phyloP scores from a whole-genome alignment of 2,329 filamentous ascomycete genomes.

The Aspergillus quadricinctus region DNA sequence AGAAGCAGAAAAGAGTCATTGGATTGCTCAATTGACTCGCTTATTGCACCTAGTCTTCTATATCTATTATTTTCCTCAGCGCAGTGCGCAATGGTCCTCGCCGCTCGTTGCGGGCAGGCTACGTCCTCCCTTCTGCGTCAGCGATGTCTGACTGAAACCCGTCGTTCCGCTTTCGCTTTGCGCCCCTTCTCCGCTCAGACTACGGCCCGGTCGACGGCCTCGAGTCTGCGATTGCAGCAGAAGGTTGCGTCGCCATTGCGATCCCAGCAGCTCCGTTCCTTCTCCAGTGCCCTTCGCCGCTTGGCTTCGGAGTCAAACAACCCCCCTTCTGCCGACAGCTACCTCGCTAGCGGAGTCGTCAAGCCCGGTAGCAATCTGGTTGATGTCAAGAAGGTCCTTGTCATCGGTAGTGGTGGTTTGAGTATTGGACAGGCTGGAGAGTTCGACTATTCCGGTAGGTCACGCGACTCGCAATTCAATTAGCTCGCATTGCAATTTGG shows the following conservation, averaged over 20 bases:
- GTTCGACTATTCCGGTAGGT: slow-evolving; percentile 95
- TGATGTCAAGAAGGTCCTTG: slow-evolving; percentile 92
- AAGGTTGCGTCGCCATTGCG: slow-evolving; percentile 34
- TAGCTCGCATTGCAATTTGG: not conserved
- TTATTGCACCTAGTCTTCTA: not conserved
- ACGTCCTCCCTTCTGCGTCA: slow-evolving; percentile 39
- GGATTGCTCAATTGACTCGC: slow-evolving; percentile 13
- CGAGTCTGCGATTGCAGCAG: slow-evolving; percentile 34
- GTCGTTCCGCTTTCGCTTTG: slow-evolving; percentile 31
- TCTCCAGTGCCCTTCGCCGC: slow-evolving; percentile 38
- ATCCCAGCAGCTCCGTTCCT: slow-evolving; percentile 41
- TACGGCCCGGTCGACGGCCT: slow-evolving; percentile 27
- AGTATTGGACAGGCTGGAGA: slow-evolving; percentile 97
- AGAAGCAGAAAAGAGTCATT: slow-evolving; percentile 6
- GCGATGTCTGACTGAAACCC: slow-evolving; percentile 37
- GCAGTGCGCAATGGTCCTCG: slow-evolving; percentile 42
- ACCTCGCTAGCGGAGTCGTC: slow-evolving; percentile 82
- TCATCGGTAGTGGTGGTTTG: slow-evolving; percentile 91
- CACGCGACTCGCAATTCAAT: slow-evolving; percentile 1
- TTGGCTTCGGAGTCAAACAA: slow-evolving; percentile 52
- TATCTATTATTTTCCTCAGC: slow-evolving; percentile 11
- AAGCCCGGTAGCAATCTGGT: slow-evolving; percentile 71
- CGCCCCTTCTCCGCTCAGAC: slow-evolving; percentile 37
- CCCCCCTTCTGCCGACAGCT: slow-evolving; percentile 78
- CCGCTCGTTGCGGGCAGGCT: slow-evolving; percentile 43